A percentile compares a stretch with the other conserved stretches of the same genome.
phyloP scores from a whole-genome alignment of 2,329 filamentous ascomycete species.

The Byssochlamys sp. region DNA sequence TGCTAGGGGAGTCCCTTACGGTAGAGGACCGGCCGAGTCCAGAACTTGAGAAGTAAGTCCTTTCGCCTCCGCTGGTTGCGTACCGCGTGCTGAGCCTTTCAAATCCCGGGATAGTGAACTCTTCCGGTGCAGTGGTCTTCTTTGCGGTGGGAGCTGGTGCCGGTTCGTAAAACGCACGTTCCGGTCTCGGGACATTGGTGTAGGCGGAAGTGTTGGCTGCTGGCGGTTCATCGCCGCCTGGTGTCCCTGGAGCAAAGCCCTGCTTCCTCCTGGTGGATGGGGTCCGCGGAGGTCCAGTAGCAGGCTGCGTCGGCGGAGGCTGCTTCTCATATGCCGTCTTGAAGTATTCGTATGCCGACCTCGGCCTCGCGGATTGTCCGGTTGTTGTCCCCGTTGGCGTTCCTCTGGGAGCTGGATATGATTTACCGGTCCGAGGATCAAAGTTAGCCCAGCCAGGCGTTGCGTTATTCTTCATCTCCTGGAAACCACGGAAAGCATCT shows the following conservation, averaged over 20 bases:
- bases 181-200: conserved; percentile 24
- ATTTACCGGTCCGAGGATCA: conserved; percentile 26
- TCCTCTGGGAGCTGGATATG: conserved; percentile 8
- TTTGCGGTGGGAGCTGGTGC: conserved; percentile 33
- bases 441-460: conserved; percentile 30
- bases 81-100: conserved; percentile 48
- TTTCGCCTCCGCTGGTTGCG: conserved; percentile 46
- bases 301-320: conserved; percentile 20
- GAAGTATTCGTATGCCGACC: conserved; percentile 33
- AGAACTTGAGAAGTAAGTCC: conserved; percentile 45
- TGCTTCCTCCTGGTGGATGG: conserved; percentile 42
- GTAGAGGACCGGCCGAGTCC: conserved; percentile 45
- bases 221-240: conserved; percentile 51
- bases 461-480: conserved; percentile 32
- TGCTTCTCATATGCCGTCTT: conserved; percentile 8
- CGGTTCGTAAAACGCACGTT: conserved; percentile 30
- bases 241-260: conserved; percentile 50
- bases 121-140: conserved; percentile 29
- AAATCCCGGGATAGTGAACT: conserved; percentile 31
- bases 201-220: conserved; percentile 46
- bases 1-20: conserved; percentile 41
- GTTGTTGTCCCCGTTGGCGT: conserved; percentile 8
- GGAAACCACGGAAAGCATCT: conserved; percentile 36
- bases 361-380: conserved; percentile 20
- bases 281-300: conserved; percentile 25